phyloP scores from a whole-genome alignment of 1,284 basidiomycete species.

The Apiotrichum laibachii region DNA sequence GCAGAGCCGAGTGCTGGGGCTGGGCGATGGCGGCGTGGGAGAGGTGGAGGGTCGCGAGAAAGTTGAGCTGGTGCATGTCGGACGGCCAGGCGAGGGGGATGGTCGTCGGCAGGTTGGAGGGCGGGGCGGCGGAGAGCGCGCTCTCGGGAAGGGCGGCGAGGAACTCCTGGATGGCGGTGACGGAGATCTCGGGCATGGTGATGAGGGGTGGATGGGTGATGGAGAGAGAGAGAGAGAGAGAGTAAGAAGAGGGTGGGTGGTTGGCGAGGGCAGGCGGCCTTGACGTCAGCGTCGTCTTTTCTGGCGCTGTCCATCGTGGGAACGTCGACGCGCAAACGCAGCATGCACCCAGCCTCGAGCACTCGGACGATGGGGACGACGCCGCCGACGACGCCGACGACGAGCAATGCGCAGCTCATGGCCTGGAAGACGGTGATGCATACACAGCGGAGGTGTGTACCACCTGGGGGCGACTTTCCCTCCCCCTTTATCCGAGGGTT shows the following conservation, averaged over 20 bases:
- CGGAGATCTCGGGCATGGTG: constrained; percentile 10
- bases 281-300: no score
- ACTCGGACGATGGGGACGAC: no score
- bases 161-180: constrained; percentile 15
- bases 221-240: neutral
- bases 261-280: no score
- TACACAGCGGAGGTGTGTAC: no score
- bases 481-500: no score
- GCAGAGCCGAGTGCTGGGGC: constrained; percentile 25
- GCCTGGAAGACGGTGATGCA: no score
- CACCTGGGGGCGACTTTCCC: no score
- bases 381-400: no score
- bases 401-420: no score
- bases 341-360: no score
- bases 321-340: no score
- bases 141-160: constrained; percentile 15
- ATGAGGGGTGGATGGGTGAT: neutral
- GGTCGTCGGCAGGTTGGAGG: constrained; percentile 30
- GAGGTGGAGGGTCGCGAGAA: constrained; percentile 32
- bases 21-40: constrained; percentile 20
- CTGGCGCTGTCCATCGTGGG: no score
- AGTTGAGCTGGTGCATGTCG: constrained; percentile 34
- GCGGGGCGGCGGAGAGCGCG: constrained; percentile 15
- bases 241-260: neutral
- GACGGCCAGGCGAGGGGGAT: constrained; percentile 39